Evolutionary conservation across 768 basidiomycete genomes (phyloP).

Genomic region (Dioszegia aurantiaca): DNA sequence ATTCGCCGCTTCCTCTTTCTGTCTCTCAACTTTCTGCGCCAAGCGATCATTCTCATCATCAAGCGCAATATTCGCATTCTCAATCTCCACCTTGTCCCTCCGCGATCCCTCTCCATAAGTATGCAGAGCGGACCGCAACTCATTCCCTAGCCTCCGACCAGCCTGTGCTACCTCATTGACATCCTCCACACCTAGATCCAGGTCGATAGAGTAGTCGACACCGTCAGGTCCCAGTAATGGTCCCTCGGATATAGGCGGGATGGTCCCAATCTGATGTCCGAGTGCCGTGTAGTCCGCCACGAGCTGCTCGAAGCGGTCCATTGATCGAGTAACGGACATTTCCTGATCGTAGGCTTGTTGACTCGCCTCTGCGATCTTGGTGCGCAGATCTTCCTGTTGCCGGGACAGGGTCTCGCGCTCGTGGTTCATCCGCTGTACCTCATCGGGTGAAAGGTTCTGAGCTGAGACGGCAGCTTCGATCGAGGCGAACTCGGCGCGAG

Average conservation of each 20-base stretch:
- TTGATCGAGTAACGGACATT: conserved; percentile 74
- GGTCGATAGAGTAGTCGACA: conserved; percentile 72
- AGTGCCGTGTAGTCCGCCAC: conserved; percentile 74
- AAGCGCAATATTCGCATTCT: conserved; percentile 73
- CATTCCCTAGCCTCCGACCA: conserved; percentile 68
- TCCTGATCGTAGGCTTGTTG: conserved; percentile 74
- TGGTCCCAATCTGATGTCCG: conserved; percentile 68
- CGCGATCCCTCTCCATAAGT: conserved; percentile 70
- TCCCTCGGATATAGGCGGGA: conserved; percentile 8
- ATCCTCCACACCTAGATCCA: conserved; percentile 73
- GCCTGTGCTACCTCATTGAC: conserved; percentile 62
- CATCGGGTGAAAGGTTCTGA: conserved; percentile 88
- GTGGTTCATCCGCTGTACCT: conserved; percentile 84
- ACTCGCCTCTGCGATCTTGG: conserved; percentile 71
- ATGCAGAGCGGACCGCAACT: conserved; percentile 73
- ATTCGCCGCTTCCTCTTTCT: conserved; percentile 72
- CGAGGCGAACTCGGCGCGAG: conserved; percentile 64
- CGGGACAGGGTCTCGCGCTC: conserved; percentile 71
- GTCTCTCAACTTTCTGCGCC: conserved; percentile 71
- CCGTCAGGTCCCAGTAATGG: conserved; percentile 61
- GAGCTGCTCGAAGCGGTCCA: conserved; percentile 75
- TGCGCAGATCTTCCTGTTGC: conserved; percentile 56
- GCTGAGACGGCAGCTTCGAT: conserved; percentile 68
- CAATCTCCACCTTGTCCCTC: conserved; percentile 65
- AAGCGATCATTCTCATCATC: conserved; percentile 80